Base-by-base conservation (phyloP, 2,329 filamentous ascomycete genomes). In the Elsinoe perseae region DNA sequence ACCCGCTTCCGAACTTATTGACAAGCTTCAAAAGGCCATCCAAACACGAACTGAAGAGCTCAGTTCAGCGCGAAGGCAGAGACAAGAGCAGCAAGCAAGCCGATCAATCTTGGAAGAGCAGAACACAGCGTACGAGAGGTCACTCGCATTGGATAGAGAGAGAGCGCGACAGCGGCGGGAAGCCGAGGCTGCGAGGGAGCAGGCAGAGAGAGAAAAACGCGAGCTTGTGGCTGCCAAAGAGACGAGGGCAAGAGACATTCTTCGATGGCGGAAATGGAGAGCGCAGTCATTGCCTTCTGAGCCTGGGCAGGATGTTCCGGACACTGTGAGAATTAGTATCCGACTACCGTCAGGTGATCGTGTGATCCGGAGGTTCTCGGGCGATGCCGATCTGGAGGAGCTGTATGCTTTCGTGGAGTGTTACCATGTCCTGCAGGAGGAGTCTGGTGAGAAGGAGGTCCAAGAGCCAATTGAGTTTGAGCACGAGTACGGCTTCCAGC, bases 371-470 rank as follows among this genome's bases (percentile, higher is more conserved):
- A 81, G 81, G 50, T 97, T 98, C 68, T 70, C 76, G 0, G 75
- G 79, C 1, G 76, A 82, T n/a, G 82, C 87, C 0, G 77, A 80
- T 1, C 75, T 97, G 34, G 92, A 97, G 68, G 90, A 96, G 65
- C 73, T 98, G 4, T 97, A 97, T 70, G 93, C 92, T 0, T 96
- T 95, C 72, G 90, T 97, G 2, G 93, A 98, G 67, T 97, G 92
- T 72, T 85, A 90, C 68, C 84, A 89, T 54, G 63, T 86, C 4
- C 64, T 90, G 2, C 70, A 79, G 32, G 70, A 72, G 1, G 69
- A 66, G 20, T 70, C 69, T 16, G 61, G 65, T 4, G 69, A 71
- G 14, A 68, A 73, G 28, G 70, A 69, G 18, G 68, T 70, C 1
- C 65, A 72, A 3, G 71, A 82, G 63, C 89, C 89, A 0, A 74